A percentile compares a stretch with the other conserved stretches of the same genome.
phyloP scores from a whole-genome alignment of 2,329 filamentous ascomycete species.

The Plenodomus biglobosus region DNA sequence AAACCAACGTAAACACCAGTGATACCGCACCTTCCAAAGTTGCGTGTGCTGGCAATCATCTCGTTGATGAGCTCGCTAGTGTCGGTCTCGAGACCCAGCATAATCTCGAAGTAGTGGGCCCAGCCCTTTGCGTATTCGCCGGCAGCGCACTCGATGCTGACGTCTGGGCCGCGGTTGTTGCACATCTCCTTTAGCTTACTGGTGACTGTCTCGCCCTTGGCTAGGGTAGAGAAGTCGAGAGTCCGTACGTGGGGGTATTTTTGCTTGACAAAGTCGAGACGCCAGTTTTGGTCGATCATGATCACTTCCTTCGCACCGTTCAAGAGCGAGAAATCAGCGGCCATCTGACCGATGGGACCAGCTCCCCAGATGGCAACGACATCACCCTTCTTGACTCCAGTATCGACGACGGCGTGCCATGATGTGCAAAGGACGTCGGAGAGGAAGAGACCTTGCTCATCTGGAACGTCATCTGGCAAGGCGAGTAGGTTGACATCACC shows the following conservation, averaged over 20 bases:
- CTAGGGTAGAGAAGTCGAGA: conserved; percentile 68
- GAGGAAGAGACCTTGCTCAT: conserved; percentile 80
- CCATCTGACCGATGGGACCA: conserved; percentile 82
- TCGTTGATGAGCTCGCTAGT: conserved; percentile 80
- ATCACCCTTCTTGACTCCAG: conserved; percentile 74
- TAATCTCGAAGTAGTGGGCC: conserved; percentile 61
- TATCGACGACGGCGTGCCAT: conserved; percentile 82
- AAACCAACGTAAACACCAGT: conserved; percentile 70
- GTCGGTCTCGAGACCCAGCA: conserved; percentile 75
- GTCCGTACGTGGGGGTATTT: conserved; percentile 67
- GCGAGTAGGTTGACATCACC: conserved; percentile 80
- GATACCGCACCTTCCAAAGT: conserved; percentile 72
- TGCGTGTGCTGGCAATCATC: conserved; percentile 73
- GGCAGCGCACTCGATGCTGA: conserved; percentile 68
- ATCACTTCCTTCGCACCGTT: conserved; percentile 76
- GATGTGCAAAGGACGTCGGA: conserved; percentile 79
- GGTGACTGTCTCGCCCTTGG: conserved; percentile 65
- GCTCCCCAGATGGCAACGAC: conserved; percentile 84
- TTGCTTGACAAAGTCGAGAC: conserved; percentile 67
- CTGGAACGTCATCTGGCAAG: conserved; percentile 75
- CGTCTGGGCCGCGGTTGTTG: conserved; percentile 69
- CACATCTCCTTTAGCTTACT: conserved; percentile 72
- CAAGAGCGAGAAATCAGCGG: conserved; percentile 65
- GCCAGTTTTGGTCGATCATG: conserved; percentile 73
- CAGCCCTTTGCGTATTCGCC: conserved; percentile 65